Evolutionary conservation across 164 flowering plant genomes (phyloP), one percentile per base, ranked within the genome.

Genomic region (Umbellularia californica): DNA sequence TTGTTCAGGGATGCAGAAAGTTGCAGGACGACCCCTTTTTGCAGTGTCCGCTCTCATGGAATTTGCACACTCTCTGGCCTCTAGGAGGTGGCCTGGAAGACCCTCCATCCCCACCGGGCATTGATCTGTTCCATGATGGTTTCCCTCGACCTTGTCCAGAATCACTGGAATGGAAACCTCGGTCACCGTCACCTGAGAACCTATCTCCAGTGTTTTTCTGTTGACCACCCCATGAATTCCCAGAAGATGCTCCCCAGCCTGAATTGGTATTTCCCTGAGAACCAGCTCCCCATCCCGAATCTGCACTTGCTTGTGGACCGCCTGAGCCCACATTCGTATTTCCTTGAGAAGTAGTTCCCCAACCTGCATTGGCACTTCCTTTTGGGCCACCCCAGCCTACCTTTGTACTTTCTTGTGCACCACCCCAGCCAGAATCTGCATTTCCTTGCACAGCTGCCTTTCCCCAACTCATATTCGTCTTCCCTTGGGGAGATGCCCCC

Each of bases 1-100:
- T 65, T 23, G 68, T 22, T 65, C 68, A 65, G 27, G 68, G 6
- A 79, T 88, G 97, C 74, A 79, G 64, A 77, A 76, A 87, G 74
- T 89, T 84, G 73, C 97, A 92, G 11, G 81, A 33, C 4, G 88
- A 71, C 19, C 97, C 95, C 78, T 89, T 90, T 79, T 78, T 91
- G 86, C 96, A 91, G 58, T 86, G 85, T 35, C 92, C 91, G 77
- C 68, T 85, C 78, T 85, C 84, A 74, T 82, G 82, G 76, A 50
- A 91, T 68, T 73, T 80, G 85, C 92, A 90, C 30, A 87, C 81
- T 71, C 85, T 79, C 73, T 77, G 86, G 51, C 82, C 82, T 75
- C 75, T 79, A 17, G 77, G 79, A 11, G 82, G 74, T 70, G 83
- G 73, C 1, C 83, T 69, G 50, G 79, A 84, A 35, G 82, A 24